These are phyloP conservation scores for Gossypium trilobum DNA, from an alignment of 441 rosid species.

Conservation along the genomic window DNA sequence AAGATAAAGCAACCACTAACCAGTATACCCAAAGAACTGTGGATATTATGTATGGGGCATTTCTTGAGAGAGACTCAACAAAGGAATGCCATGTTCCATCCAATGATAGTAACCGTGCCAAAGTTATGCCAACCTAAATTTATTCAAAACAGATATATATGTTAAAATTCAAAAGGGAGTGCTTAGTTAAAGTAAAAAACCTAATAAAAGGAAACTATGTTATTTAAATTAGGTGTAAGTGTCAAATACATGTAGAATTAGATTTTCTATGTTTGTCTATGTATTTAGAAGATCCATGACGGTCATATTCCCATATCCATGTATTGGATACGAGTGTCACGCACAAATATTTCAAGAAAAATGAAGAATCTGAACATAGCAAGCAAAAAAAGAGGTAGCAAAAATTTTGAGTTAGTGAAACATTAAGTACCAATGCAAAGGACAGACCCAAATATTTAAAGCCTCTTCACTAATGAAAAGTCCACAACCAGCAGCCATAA, in stretches of 20 bases:
- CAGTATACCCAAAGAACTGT: constrained; percentile 78
- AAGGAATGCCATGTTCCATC: constrained; percentile 78
- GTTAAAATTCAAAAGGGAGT: not conserved
- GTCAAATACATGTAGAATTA: not conserved
- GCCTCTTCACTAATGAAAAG: constrained; percentile 86
- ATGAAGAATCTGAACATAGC: not conserved
- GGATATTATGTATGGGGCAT: constrained; percentile 49
- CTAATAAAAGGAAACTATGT: not conserved
- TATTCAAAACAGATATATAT: constrained; percentile 1
- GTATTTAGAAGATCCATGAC: not conserved
- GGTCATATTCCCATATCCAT: not conserved
- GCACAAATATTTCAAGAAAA: not conserved
- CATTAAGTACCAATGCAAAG: constrained; percentile 47
- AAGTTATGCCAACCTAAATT: constrained; percentile 59
- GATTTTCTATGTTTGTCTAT: not conserved
- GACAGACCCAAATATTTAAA: constrained; percentile 89
- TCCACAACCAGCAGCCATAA: constrained; percentile 88
- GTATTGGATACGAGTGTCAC: not conserved
- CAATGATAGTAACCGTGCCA: constrained; percentile 59
- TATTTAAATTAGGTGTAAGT: not conserved
- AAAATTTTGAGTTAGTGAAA: constrained; percentile 27
- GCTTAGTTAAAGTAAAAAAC: not conserved
- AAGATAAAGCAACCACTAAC: constrained; percentile 30
- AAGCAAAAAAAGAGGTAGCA: not conserved
- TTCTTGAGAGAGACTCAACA: constrained; percentile 54